These are phyloP conservation scores for Haemoproteus tartakovskyi DNA, from an alignment of 169 alveolate species.

Conservation along the genomic window DNA sequence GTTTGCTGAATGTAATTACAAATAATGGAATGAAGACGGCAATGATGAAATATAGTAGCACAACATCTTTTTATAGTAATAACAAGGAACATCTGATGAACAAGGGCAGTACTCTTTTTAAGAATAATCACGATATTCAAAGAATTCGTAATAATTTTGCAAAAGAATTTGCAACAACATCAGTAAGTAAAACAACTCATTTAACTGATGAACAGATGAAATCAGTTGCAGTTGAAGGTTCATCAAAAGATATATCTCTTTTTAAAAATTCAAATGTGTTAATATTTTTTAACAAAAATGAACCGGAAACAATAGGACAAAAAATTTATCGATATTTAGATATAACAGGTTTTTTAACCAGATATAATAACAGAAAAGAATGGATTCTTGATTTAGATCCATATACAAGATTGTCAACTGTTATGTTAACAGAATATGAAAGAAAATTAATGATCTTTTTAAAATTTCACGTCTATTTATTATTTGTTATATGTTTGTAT, in stretches of 20 bases:
- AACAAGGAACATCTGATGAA: too few relatives aligned
- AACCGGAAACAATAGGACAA: conserved; percentile 63
- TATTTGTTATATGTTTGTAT: conserved; percentile 53
- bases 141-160: too few relatives aligned
- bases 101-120: too few relatives aligned
- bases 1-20: too few relatives aligned
- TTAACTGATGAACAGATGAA: conserved; percentile 7
- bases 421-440: conserved; percentile 71
- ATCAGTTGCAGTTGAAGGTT: conserved; percentile 4
- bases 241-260: conserved; percentile 17
- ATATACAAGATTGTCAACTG: conserved; percentile 57
- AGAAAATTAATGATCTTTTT: conserved; percentile 69
- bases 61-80: too few relatives aligned
- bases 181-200: background rate
- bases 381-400: conserved; percentile 74
- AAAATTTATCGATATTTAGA: conserved; percentile 74
- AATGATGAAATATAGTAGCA: too few relatives aligned
- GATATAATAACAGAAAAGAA: conserved; percentile 69
- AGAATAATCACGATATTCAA: too few relatives aligned
- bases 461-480: conserved; percentile 61
- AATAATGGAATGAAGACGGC: too few relatives aligned
- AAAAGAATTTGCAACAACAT: conserved; percentile 20
- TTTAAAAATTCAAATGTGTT: conserved; percentile 39
- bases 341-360: conserved; percentile 72
- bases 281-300: conserved; percentile 37